These are phyloP conservation scores for Sechiopsis laciniata DNA, from an alignment of 306 rosid species.

Conservation along the genomic window DNA sequence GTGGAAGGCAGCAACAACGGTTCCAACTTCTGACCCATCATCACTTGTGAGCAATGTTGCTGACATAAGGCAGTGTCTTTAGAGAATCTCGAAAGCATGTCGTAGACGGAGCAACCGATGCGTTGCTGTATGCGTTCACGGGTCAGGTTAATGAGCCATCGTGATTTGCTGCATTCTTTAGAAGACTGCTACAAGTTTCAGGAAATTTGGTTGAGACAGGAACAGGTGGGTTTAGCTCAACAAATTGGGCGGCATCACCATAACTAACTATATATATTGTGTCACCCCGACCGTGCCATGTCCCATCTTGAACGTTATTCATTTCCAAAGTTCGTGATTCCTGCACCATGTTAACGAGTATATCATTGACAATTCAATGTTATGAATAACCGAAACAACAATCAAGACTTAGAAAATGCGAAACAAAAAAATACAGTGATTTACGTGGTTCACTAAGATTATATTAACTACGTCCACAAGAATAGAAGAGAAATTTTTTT, in stretches of 20 bases:
- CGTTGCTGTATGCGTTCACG: background rate
- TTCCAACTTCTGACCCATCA: background rate
- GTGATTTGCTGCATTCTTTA: conserved; percentile 25
- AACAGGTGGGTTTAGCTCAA: conserved; percentile 57
- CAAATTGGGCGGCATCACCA: conserved; percentile 43
- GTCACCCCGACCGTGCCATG: conserved; percentile 96
- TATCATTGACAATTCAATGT: conserved; percentile 3
- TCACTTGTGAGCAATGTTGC: background rate
- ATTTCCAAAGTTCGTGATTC: conserved; percentile 93
- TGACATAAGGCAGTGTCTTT: background rate
- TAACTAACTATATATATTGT: conserved; percentile 62
- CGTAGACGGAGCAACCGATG: background rate
- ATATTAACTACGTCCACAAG: no score
- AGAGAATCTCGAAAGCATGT: background rate
- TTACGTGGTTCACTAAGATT: no score
- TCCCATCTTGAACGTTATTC: conserved; percentile 93
- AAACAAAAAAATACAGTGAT: no score
- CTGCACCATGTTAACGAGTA: conserved; percentile 35
- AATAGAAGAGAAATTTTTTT: no score
- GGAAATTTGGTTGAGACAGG: conserved; percentile 37
- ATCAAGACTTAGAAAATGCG: no score
- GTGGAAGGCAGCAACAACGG: background rate
- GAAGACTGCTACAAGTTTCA: conserved; percentile 24
- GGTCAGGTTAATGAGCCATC: conserved; percentile 31
- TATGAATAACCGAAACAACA: no score